Conservation (phyloP, 306 rosid genomes). For the Quercus robur region DNA sequence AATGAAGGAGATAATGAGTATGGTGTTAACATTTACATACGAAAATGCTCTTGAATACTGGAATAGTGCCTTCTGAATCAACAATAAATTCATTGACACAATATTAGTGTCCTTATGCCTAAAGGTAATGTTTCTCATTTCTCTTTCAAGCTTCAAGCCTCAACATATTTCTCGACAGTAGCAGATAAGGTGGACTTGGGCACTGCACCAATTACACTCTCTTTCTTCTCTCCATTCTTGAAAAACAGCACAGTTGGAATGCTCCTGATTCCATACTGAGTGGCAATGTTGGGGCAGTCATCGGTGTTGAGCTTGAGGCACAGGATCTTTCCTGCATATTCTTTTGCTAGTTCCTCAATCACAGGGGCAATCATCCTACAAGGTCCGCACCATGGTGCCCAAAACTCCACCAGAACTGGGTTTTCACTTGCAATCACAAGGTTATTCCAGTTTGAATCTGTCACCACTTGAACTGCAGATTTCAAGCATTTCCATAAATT, state of each 20-base stretch:
- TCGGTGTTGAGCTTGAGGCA: slow-evolving; percentile 87
- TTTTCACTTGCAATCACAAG: slow-evolving; percentile 61
- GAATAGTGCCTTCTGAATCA: not conserved
- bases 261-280: slow-evolving; percentile 87
- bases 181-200: slow-evolving; percentile 80
- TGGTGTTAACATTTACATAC: not conserved
- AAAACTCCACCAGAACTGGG: slow-evolving; percentile 87
- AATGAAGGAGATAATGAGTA: not conserved
- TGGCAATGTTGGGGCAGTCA: slow-evolving; percentile 63
- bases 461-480: slow-evolving; percentile 68
- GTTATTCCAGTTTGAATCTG: slow-evolving; percentile 68
- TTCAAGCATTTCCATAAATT: not conserved
- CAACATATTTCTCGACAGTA: slow-evolving; percentile 61
- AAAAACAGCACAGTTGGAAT: slow-evolving; percentile 92
- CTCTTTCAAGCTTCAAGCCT: slow-evolving; percentile 20
- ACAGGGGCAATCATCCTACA: slow-evolving; percentile 84
- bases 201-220: slow-evolving; percentile 84
- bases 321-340: slow-evolving; percentile 65
- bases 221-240: slow-evolving; percentile 86
- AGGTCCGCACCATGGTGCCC: slow-evolving; percentile 99
- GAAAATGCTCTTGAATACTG: not conserved
- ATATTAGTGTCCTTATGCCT: not conserved
- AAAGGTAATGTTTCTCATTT: not conserved
- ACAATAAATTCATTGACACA: not conserved
- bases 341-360: slow-evolving; percentile 73